Conservation (phyloP, 2,329 filamentous ascomycete species). For the Neophaeococcomyces aloes region DNA sequence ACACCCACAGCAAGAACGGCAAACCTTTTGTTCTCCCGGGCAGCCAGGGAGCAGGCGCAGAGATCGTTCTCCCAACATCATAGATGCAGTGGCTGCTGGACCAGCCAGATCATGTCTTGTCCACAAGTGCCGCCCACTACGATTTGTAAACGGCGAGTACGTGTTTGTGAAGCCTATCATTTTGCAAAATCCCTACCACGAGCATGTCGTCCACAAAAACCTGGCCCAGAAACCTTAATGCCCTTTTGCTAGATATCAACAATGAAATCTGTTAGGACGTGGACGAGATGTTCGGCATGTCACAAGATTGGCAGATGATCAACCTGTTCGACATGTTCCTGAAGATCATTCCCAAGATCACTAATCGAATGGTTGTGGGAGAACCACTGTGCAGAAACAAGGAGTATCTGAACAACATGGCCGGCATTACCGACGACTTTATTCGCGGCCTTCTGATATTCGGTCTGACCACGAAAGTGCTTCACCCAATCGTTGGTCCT, state of each 20-base stretch:
- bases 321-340: slow-evolving; percentile 29
- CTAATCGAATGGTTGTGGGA: slow-evolving; percentile 38
- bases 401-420: slow-evolving; percentile 38
- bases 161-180: slow-evolving; percentile 28
- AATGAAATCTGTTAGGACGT: slow-evolving; percentile 30
- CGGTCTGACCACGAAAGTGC: slow-evolving; percentile 36
- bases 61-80: background rate
- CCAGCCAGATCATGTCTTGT: slow-evolving; percentile 33
- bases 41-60: background rate
- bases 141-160: slow-evolving; percentile 32
- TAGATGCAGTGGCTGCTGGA: slow-evolving; percentile 32
- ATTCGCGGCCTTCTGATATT: slow-evolving; percentile 38
- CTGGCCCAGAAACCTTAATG: slow-evolving; percentile 31
- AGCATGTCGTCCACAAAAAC: slow-evolving; percentile 32
- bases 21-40: background rate
- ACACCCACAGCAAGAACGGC: background rate
- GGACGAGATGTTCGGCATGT: slow-evolving; percentile 28
- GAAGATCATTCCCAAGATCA: slow-evolving; percentile 31
- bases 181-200: slow-evolving; percentile 31
- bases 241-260: slow-evolving; percentile 28
- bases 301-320: slow-evolving; percentile 30
- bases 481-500: slow-evolving; percentile 39
- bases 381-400: slow-evolving; percentile 28
- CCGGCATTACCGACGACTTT: slow-evolving; percentile 42
- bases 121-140: slow-evolving; percentile 28